phyloP scores from a whole-genome alignment of 73 alveolate species.

The Uronychia binucleata region DNA sequence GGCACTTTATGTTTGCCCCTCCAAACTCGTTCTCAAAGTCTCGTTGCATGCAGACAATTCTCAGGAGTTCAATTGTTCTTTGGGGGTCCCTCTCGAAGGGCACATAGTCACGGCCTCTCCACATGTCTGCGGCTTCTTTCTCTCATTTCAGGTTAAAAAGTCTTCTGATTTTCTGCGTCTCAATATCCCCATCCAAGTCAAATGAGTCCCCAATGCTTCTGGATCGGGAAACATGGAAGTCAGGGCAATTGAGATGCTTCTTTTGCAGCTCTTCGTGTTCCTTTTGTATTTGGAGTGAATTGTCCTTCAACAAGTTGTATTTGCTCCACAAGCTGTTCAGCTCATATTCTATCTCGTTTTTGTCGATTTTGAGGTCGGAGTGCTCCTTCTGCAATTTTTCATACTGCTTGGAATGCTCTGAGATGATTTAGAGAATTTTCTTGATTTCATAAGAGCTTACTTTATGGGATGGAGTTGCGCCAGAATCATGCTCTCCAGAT shows the following conservation, averaged over 20 bases:
- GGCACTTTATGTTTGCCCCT: neutral
- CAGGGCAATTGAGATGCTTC: neutral
- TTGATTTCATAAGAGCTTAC: no score
- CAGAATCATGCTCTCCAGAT: no score
- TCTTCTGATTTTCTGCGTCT: no score
- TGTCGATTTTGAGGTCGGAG: neutral
- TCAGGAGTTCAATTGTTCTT: neutral
- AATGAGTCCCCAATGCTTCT: no score
- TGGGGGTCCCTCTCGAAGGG: neutral
- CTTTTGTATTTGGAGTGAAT: neutral
- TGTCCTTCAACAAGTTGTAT: neutral
- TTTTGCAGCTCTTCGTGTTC: neutral
- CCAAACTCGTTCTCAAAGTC: neutral
- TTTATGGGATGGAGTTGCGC: no score
- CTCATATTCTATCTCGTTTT: neutral
- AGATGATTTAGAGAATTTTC: neutral
- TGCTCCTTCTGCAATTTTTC: neutral
- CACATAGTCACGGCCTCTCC: neutral
- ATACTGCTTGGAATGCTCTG: neutral
- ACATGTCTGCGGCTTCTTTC: neutral
- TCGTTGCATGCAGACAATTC: neutral
- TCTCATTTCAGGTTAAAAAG: neutral
- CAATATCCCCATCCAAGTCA: no score
- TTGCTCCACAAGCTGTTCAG: neutral
- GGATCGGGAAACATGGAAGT: neutral